Evolutionary conservation across 352 stramenopile species (phyloP).

Genomic region (Phytophthora tentaculata): DNA sequence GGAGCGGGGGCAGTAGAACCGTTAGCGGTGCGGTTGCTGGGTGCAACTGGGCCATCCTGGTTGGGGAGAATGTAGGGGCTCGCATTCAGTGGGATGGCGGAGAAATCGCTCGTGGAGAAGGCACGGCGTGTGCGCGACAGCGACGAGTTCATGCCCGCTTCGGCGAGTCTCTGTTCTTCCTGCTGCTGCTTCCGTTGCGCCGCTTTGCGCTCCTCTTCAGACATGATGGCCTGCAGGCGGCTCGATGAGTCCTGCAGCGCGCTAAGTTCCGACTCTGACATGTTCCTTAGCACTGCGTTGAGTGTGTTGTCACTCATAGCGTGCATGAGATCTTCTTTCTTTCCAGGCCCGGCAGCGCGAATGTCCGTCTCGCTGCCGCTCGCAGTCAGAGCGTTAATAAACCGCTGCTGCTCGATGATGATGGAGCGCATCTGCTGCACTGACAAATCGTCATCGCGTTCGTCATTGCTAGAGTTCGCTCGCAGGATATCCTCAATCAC

Average conservation of each 20-base stretch:
- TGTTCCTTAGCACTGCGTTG: conserved; percentile 62
- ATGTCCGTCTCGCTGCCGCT: conserved; percentile 69
- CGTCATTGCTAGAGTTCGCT: conserved; percentile 69
- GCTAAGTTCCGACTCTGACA: conserved; percentile 72
- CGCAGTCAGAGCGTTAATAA: conserved; percentile 68
- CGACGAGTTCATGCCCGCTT: conserved; percentile 43
- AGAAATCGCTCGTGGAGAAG: conserved; percentile 71
- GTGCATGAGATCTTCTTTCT: conserved; percentile 65
- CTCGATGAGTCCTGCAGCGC: conserved; percentile 68
- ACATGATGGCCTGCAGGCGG: conserved; percentile 69
- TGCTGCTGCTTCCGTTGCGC: conserved; percentile 39
- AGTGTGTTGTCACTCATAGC: conserved; percentile 77
- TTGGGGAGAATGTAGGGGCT: conserved; percentile 22
- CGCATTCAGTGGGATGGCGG: conserved; percentile 35
- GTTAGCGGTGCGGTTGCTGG: conserved; percentile 22
- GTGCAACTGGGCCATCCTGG: conserved; percentile 12
- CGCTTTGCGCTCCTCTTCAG: conserved; percentile 51
- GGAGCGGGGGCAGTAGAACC: conserved; percentile 8
- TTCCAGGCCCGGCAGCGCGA: conserved; percentile 19
- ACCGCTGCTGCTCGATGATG: conserved; percentile 80
- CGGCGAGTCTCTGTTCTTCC: conserved; percentile 32
- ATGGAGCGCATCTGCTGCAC: conserved; percentile 80
- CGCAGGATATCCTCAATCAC: conserved; percentile 97
- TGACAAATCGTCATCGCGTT: conserved; percentile 74
- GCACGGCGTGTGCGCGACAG: conserved; percentile 61